Evolutionary conservation across 2,329 filamentous ascomycete species (phyloP).

Genomic region (Colletotrichum navitas): DNA sequence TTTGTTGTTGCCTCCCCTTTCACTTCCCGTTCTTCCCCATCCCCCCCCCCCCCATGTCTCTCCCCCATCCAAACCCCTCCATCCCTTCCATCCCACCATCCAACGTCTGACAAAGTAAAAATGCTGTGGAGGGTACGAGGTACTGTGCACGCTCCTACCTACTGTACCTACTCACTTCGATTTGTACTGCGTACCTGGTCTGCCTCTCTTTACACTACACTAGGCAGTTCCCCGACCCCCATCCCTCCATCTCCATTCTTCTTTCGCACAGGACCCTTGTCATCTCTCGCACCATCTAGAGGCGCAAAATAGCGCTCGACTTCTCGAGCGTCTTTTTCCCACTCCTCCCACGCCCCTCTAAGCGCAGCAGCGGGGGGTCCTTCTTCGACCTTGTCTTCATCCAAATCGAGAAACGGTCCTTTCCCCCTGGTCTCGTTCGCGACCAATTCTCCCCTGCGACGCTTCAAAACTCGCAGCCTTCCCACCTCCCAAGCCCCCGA

Average conservation of each 20-base stretch:
- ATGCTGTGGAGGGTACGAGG: background rate
- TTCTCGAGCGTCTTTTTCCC: slow-evolving; percentile 16
- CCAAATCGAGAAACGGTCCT: slow-evolving; percentile 36
- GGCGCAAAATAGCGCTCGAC: slow-evolving; percentile 25
- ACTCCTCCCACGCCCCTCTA: slow-evolving; percentile 27
- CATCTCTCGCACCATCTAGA: slow-evolving; percentile 22
- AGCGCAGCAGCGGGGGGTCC: slow-evolving; percentile 35
- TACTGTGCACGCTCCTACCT: background rate
- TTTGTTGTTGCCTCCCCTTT: slow-evolving; percentile 9
- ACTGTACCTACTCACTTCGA: background rate
- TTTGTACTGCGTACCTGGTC: slow-evolving; percentile 7
- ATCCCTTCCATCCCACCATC: slow-evolving; percentile 14
- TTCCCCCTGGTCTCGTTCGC: slow-evolving; percentile 20
- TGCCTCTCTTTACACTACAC: background rate
- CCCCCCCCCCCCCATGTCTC: background rate
- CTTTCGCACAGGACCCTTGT: slow-evolving; percentile 24
- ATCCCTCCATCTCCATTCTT: background rate
- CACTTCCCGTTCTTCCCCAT: background rate
- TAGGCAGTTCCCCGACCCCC: background rate
- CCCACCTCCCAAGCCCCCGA: slow-evolving; percentile 25
- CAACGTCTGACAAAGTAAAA: background rate
- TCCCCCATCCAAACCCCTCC: slow-evolving; percentile 10
- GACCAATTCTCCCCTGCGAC: slow-evolving; percentile 30
- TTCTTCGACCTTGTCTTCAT: slow-evolving; percentile 38
- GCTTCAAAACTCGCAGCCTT: slow-evolving; percentile 41